phyloP scores from a whole-genome alignment of 192 early-diverging fungal genomes.

The Podochytrium sp. region DNA sequence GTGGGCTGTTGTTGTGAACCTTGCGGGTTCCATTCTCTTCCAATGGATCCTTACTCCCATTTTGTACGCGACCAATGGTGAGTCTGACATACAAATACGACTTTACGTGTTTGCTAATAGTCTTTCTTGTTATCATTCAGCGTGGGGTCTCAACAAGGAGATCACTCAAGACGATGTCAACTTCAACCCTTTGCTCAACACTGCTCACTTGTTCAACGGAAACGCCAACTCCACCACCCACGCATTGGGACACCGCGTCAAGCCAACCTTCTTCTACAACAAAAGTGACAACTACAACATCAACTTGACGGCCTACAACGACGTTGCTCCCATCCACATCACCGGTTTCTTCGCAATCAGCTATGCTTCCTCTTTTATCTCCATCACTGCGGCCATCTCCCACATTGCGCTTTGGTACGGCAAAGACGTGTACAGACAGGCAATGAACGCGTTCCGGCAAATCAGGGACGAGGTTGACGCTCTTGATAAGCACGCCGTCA shows the following conservation, averaged over 20 bases:
- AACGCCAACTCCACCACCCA: slow-evolving; percentile 18
- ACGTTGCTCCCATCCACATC: slow-evolving; percentile 13
- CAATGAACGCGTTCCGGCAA: slow-evolving; percentile 8
- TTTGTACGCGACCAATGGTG: background rate
- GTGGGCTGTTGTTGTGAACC: slow-evolving; percentile 8
- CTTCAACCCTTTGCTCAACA: background rate
- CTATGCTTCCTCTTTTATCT: slow-evolving; percentile 43
- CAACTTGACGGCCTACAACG: slow-evolving; percentile 29
- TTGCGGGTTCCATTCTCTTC: slow-evolving; percentile 1
- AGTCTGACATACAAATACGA: too few species aligned
- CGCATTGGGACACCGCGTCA: background rate
- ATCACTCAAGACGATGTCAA: slow-evolving; percentile 11
- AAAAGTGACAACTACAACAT: slow-evolving; percentile 14
- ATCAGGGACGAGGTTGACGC: background rate
- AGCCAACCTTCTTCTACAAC: slow-evolving; percentile 26
- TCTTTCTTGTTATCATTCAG: too few species aligned
- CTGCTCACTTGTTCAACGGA: slow-evolving; percentile 3
- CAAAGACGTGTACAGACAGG: background rate
- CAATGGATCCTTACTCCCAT: background rate
- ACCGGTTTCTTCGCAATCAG: slow-evolving; percentile 31
- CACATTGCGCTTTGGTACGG: slow-evolving; percentile 60
- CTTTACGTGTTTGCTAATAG: too few species aligned
- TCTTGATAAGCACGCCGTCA: slow-evolving; percentile 47
- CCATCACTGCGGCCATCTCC: slow-evolving; percentile 56
- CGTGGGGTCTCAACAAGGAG: background rate